phyloP scores from a whole-genome alignment of 768 basidiomycete species.

The Tylopilus sp. region DNA sequence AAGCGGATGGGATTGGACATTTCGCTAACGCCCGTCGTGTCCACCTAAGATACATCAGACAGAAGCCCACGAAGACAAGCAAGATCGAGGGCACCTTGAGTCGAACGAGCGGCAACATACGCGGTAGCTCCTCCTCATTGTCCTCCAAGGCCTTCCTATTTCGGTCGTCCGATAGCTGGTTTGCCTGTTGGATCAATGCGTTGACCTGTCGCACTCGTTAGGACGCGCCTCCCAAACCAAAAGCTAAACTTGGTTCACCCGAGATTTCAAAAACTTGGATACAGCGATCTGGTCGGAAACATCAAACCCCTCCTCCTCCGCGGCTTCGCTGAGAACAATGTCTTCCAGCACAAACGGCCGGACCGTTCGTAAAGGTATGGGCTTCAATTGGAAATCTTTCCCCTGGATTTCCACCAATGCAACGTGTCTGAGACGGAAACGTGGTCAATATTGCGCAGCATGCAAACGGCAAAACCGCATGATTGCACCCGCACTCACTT shows the following conservation, averaged over 20 bases:
- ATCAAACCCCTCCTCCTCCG: conserved; percentile 74
- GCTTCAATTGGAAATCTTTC: conserved; percentile 81
- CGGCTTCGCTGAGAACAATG: conserved; percentile 66
- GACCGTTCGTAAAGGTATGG: conserved; percentile 86
- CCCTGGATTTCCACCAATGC: conserved; percentile 85
- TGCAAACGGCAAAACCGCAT: not conserved
- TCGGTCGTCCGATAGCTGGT: conserved; percentile 33
- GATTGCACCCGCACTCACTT: conserved; percentile 57
- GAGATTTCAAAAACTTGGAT: conserved; percentile 70
- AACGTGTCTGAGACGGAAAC: conserved; percentile 69
- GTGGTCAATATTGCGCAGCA: not conserved
- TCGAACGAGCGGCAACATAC: conserved; percentile 84
- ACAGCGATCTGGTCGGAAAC: conserved; percentile 81
- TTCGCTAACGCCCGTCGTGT: conserved; percentile 85
- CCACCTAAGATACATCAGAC: conserved; percentile 49
- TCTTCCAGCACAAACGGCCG: conserved; percentile 93
- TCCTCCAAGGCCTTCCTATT: conserved; percentile 46
- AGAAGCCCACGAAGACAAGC: not conserved
- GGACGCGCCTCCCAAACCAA: not conserved
- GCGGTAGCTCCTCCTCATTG: conserved; percentile 57
- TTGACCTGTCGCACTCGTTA: conserved; percentile 53
- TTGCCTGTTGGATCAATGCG: conserved; percentile 73
- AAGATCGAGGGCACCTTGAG: conserved; percentile 54
- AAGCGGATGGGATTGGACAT: conserved; percentile 97
- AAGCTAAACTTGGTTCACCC: conserved; percentile 42